Evolutionary conservation across 2,329 filamentous ascomycete genomes (phyloP), one percentile per base, ranked within the genome.

Genomic region (Diaporthe caulivora): DNA sequence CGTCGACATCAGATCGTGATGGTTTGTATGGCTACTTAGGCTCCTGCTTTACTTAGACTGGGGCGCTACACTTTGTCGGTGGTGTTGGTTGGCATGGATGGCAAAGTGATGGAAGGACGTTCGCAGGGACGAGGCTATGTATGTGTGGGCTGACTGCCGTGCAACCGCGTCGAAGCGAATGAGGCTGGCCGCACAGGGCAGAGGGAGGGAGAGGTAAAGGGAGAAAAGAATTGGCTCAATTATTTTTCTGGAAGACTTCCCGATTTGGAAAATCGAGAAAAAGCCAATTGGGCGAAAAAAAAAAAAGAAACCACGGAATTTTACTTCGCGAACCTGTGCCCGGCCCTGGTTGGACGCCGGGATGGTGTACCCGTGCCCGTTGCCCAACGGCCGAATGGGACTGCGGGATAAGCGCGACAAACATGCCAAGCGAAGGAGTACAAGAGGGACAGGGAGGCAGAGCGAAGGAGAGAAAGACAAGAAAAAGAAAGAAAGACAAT

Each of bases 221-320:
- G 40, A 2, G 34, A 15, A 21, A 44, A 47, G 40, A 62, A 62
- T 9, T 47, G 40, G 24, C 8, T 31, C n/a, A 51, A 21, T 40
- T 51, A 21, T 1, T 51, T 49, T 72, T 73, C 72, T 73, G 44
- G 72, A 73, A 73, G 18, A 29, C 31, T 73, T 65, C 57, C 67
- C 10, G 13, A 57, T 71, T 71, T 57, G 67, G 57, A 55, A 65
- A 29, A 10, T 2, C 17, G 24, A 49, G 34, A 7, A 51, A 17
- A 24, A 40, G 31, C 62, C 44, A 40, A 53, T 53, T 67, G 31
- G 47, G 62, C 44, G 21, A 51, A 51, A 31, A 49, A 34, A 10
- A 49, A 37, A 10, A 37, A 51, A n/a, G n/a, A n/a, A n/a, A n/a
- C n/a, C n/a, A n/a, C 1, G 2, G 21, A 60, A 47, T n/a, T 37